Evolutionary conservation across 2,329 filamentous ascomycete genomes (phyloP), one percentile per base, ranked within the genome.

Genomic region (Neofusicoccum laricinum): DNA sequence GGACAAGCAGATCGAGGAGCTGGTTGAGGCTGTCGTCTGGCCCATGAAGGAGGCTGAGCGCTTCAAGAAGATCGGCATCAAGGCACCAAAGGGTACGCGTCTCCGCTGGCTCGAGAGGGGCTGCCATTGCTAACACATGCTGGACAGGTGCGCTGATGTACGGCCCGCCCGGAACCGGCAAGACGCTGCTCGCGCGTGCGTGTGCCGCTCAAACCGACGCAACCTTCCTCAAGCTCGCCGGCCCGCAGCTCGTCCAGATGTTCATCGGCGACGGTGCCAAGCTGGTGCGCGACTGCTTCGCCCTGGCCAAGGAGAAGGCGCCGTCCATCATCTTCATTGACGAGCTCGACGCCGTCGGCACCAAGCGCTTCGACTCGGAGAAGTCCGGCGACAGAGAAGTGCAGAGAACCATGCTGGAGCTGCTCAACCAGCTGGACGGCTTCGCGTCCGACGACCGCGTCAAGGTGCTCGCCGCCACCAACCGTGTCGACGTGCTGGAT

Each of bases 11-110:
- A 99, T 99, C 75, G 94, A 97, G 78, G 96, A 99, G 81, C 86
- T 99, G 63, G 93, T 99, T 8, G 95, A 99, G 82, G 95, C 95
- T 64, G 95, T 99, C 57, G 95, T 99, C 34, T 98, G 94, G 94
- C 95, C 95, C 1, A 99, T 99, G 95, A 98, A 98, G 86, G 94
- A 99, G 81, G 93, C 95, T 1, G 96, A 99, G 72, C 88, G 94
- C 19, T 99, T 99, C 84, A 98, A 97, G 86, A 98, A 97, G 86
- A 97, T 99, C 73, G 95, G 95, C 71, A 99, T 99, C 84, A 99
- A 99, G 83, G 94, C 95, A 45, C 95, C 95, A 14, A 99, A 99
- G 82, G 95, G 95, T 97, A 86, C 67, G 80, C 71, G 63, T 14
- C 10, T 11, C 40, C 4, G 32, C 25, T 53, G 4, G 32, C n/a